Percentiles rank a stretch among this genome's conserved stretches.
These are phyloP conservation scores for Cunninghamia lanceolata DNA, from an alignment of 75 land plant species.

Conservation along the genomic window DNA sequence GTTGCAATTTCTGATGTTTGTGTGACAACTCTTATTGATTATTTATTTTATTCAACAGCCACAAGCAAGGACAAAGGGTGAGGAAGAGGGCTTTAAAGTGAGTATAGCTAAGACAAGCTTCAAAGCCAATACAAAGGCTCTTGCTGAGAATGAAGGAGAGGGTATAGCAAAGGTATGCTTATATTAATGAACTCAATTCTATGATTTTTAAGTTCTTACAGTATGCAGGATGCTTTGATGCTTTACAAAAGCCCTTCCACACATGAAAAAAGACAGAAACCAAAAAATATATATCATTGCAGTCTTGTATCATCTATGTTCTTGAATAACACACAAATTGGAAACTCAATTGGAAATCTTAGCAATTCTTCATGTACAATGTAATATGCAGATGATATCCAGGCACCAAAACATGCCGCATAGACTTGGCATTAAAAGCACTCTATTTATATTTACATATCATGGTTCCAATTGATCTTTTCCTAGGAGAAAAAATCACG, in stretches of 20 bases:
- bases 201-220: not conserved
- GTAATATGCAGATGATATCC: not conserved
- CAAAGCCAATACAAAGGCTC: slow-evolving; percentile 97
- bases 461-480: not conserved
- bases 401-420: not conserved
- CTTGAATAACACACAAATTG: not conserved
- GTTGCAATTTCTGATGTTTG: not conserved
- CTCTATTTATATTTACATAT: not conserved
- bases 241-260: not conserved
- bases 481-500: not conserved
- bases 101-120: slow-evolving; percentile 98
- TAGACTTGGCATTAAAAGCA: not conserved
- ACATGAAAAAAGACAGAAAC: not conserved
- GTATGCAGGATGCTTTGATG: not conserved
- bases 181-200: not conserved
- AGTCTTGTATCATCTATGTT: not conserved
- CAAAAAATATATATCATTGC: not conserved
- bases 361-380: not conserved
- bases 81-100: slow-evolving; percentile 86
- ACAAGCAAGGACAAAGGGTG: slow-evolving; percentile 90
- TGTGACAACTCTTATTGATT: not conserved
- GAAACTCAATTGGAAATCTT: not conserved
- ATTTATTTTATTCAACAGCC: slow-evolving; percentile 56
- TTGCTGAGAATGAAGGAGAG: slow-evolving; percentile 99
- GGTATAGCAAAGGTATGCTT: slow-evolving; percentile 90